phyloP scores from a whole-genome alignment of 805 yeast genomes.

The Saturnispora dispora region DNA sequence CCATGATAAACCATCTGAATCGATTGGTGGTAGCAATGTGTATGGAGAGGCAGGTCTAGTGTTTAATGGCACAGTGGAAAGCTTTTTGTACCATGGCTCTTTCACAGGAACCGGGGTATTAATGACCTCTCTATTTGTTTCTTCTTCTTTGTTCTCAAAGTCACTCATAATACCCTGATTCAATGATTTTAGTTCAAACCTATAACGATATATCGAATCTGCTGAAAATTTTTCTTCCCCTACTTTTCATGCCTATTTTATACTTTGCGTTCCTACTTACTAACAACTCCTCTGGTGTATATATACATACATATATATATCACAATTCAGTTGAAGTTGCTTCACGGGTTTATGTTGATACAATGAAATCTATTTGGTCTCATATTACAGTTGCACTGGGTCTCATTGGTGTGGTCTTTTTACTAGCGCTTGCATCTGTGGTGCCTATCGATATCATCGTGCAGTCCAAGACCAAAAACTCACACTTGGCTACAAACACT shows the following conservation, averaged over 20 bases:
- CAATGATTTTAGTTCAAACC: background rate
- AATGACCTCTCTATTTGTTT: background rate
- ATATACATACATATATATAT: too few species aligned
- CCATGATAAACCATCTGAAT: conserved; percentile 89
- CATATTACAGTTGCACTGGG: background rate
- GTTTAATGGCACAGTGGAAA: conserved; percentile 48
- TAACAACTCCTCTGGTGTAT: background rate
- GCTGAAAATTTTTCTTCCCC: background rate
- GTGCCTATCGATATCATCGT: conserved; percentile 75
- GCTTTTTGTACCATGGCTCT: conserved; percentile 29
- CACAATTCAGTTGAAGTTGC: background rate
- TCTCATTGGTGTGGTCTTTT: conserved; percentile 21
- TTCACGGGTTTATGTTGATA: background rate
- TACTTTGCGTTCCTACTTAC: background rate
- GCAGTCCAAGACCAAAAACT: conserved; percentile 41
- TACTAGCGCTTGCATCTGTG: conserved; percentile 55
- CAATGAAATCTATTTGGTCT: background rate
- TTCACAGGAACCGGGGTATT: conserved; percentile 17
- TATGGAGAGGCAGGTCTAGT: conserved; percentile 78
- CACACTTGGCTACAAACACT: conserved; percentile 61
- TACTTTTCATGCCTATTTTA: background rate
- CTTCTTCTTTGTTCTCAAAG: background rate
- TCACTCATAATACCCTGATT: background rate
- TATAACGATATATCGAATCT: background rate
- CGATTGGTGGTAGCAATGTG: conserved; percentile 77